phyloP scores from a whole-genome alignment of 2,329 filamentous ascomycete species.

The Colletotrichum godetiae region DNA sequence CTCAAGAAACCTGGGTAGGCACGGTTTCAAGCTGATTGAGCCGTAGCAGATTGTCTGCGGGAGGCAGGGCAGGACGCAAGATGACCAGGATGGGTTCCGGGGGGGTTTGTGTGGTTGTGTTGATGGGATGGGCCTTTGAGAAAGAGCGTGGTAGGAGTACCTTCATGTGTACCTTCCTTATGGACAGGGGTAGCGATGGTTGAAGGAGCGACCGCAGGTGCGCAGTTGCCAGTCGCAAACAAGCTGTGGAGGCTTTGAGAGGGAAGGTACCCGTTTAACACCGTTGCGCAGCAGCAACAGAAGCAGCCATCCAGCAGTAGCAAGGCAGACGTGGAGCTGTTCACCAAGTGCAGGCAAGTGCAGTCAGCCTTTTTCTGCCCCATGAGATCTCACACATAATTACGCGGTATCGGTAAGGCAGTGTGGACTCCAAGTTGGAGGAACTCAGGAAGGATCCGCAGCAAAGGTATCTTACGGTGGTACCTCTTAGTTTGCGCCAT shows the following conservation, averaged over 20 bases:
- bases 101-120: no score
- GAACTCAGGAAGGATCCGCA: neutral
- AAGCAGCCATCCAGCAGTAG: neutral
- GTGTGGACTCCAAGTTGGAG: neutral
- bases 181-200: slow-evolving; percentile 27
- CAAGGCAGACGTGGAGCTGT: neutral
- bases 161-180: neutral
- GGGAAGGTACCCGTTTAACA: neutral
- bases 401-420: neutral
- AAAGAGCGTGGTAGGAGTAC: neutral
- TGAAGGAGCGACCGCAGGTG: slow-evolving; percentile 5
- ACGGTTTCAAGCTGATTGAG: slow-evolving; percentile 35
- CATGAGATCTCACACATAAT: neutral
- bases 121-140: neutral
- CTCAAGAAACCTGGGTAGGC: slow-evolving; percentile 24
- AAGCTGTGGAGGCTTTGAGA: neutral
- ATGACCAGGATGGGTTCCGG: neutral
- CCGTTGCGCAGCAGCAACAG: slow-evolving; percentile 13
- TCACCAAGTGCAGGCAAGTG: neutral
- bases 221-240: neutral
- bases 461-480: neutral
- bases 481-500: slow-evolving; percentile 1
- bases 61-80: slow-evolving; percentile 16
- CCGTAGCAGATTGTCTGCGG: slow-evolving; percentile 32
- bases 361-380: neutral